Base-by-base conservation (phyloP, 2,329 filamentous ascomycete genomes). In the Aspergillus sp. region DNA sequence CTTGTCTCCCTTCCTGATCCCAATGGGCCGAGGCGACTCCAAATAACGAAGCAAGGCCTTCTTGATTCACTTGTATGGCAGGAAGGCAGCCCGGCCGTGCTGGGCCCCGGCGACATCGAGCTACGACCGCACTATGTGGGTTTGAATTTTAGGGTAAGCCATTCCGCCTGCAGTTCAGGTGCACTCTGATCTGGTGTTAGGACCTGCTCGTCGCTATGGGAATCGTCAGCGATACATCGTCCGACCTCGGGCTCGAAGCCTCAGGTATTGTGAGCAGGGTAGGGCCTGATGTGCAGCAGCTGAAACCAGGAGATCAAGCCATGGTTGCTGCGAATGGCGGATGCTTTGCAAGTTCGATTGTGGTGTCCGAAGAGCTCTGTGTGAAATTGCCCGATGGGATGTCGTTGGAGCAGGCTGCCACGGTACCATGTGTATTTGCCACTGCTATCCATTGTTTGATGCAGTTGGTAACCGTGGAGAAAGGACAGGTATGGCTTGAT, bases 111-210 rank as follows among this genome's bases (percentile, higher is more conserved):
- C n/a, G 54, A 70, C 4, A 59, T 75, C 24, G 72, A 74, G 27
- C 61, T 76, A 19, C 65, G 71, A 33, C 64, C 72, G 50, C 73
- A 74, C 44, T 71, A 71, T 12, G 61, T 65, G 1, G 66, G 66
- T 1, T 54, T 75, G 33, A 75, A 74, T 42, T 72, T 73, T 54
- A 64, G 65, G 13, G 71, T 65, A 52, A 56, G 52, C 19, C 1
- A 41, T 13, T n/a, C 4, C 12, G 37, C 15, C 19, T 40, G n/a
- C 27, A 2, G 17, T 4, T 51, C n/a, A 4, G n/a, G n/a, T n/a
- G n/a, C n/a, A n/a, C n/a, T n/a, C n/a, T n/a, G n/a, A n/a, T n/a
- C n/a, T n/a, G n/a, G n/a, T n/a, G n/a, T n/a, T n/a, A 51, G 15
- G 20, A 20, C 4, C 33, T 17, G 34, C 9, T 19, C 37, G 13